Evolutionary conservation across 2,329 filamentous ascomycete species (phyloP).

Genomic region (Trichophyton benhamiae): DNA sequence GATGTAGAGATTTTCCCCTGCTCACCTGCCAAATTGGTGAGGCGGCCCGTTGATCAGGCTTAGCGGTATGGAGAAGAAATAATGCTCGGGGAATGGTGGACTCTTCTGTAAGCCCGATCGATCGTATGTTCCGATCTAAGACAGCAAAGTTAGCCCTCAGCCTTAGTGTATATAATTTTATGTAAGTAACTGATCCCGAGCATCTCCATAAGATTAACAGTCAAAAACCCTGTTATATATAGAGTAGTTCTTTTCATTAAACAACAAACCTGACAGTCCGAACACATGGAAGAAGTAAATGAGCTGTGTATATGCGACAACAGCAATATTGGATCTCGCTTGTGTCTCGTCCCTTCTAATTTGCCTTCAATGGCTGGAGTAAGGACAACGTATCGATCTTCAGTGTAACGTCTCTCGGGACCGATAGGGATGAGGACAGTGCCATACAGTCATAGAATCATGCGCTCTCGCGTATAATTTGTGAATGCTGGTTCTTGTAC

Average conservation of each 20-base stretch:
- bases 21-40: slow-evolving; percentile 4
- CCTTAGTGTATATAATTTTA: not conserved
- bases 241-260: not conserved
- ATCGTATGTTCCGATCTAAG: slow-evolving; percentile 5
- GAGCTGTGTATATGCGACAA: not conserved
- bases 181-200: not conserved
- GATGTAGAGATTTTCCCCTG: not conserved
- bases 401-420: not conserved
- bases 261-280: not conserved
- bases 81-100: not conserved
- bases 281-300: not conserved
- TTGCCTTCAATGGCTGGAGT: not conserved
- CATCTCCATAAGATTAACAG: not conserved
- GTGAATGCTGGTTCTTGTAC: not conserved
- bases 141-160: not conserved
- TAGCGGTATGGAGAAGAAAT: not conserved
- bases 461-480: not conserved
- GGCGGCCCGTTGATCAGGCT: slow-evolving; percentile 1
- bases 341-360: not conserved
- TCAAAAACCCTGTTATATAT: slow-evolving; percentile 2
- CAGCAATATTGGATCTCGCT: not conserved
- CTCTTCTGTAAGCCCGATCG: not conserved
- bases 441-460: not conserved
- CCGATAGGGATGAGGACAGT: not conserved
- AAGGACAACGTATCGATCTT: not conserved